Evolutionary conservation across 2,329 filamentous ascomycete species (phyloP).

Genomic region (Aspergillus ochraceoroseus): DNA sequence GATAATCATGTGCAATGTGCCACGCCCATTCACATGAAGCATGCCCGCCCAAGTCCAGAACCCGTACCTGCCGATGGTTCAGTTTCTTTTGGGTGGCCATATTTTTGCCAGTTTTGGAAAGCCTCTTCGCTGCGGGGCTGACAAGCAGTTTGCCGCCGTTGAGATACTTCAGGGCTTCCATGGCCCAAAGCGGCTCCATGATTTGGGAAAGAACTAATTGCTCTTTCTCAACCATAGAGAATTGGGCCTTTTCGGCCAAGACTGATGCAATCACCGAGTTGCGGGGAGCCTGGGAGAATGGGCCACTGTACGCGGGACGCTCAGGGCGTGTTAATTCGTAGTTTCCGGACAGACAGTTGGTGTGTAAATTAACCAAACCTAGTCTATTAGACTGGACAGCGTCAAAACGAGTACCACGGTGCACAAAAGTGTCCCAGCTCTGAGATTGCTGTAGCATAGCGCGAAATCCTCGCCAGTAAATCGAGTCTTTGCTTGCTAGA

Average conservation of each 20-base stretch:
- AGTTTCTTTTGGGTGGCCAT: constrained; percentile 23
- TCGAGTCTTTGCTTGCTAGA: constrained; percentile 60
- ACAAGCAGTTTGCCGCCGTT: constrained; percentile 58
- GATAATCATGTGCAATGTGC: constrained; percentile 82
- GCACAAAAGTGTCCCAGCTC: constrained; percentile 71
- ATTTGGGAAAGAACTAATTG: constrained; percentile 71
- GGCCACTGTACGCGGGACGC: constrained; percentile 65
- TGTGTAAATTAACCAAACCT: constrained; percentile 66
- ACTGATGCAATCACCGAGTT: constrained; percentile 62
- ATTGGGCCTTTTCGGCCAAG: constrained; percentile 46
- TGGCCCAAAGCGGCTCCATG: constrained; percentile 55
- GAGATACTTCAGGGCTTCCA: constrained; percentile 58
- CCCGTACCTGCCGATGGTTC: constrained; percentile 52
- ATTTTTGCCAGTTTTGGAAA: constrained; percentile 29
- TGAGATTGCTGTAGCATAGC: constrained; percentile 63
- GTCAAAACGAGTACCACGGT: constrained; percentile 79
- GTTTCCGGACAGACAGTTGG: constrained; percentile 77
- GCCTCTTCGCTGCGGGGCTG: constrained; percentile 46
- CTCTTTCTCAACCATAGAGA: constrained; percentile 62
- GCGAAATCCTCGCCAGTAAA: constrained; percentile 85
- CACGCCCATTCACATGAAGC: constrained; percentile 90
- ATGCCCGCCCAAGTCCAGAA: constrained; percentile 83
- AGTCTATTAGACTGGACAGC: constrained; percentile 78
- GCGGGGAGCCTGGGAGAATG: constrained; percentile 66
- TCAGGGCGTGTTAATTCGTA: constrained; percentile 70